Conservation (phyloP, 2,329 filamentous ascomycete genomes). For the Coniochaeta prunicola region DNA sequence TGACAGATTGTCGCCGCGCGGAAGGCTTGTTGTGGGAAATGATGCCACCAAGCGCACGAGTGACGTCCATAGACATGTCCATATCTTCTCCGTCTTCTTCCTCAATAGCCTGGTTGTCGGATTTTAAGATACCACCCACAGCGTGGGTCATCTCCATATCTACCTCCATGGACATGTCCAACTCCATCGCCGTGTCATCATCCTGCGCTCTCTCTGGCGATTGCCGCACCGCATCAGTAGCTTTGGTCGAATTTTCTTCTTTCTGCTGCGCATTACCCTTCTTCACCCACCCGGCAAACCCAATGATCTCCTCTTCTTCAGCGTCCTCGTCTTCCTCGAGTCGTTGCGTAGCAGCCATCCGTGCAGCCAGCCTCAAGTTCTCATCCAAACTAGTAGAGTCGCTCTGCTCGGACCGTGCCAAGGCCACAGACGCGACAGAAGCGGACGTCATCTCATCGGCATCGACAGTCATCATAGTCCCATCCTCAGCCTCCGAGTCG, state of each 20-base stretch:
- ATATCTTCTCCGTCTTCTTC: conserved; percentile 38
- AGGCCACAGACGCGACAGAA: conserved; percentile 55
- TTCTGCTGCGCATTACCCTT: conserved; percentile 31
- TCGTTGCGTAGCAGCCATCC: conserved; percentile 66
- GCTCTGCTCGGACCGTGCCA: conserved; percentile 47
- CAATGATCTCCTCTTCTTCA: conserved; percentile 65
- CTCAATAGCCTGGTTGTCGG: conserved; percentile 5
- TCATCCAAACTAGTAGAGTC: conserved; percentile 71
- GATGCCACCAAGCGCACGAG: conserved; percentile 74
- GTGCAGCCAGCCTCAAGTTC: conserved; percentile 66
- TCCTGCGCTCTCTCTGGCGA: conserved; percentile 16
- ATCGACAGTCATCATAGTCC: conserved; percentile 76
- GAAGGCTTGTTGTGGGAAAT: conserved; percentile 38
- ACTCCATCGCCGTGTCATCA: conserved; percentile 43
- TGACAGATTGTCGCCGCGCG: conserved; percentile 15
- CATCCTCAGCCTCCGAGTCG: conserved; percentile 61
- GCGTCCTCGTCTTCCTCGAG: conserved; percentile 36
- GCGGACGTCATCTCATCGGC: conserved; percentile 69
- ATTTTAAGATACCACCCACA: conserved; percentile 32
- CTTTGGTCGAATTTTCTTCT: conserved; percentile 29
- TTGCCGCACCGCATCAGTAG: conserved; percentile 5
- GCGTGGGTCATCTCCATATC: conserved; percentile 52
- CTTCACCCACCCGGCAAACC: conserved; percentile 65
- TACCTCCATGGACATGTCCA: conserved; percentile 40
- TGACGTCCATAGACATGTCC: conserved; percentile 93